Percentiles rank a stretch among this genome's conserved stretches.
These are phyloP conservation scores for Xylaria grammica DNA, from an alignment of 495 filamentous ascomycete species.

Conservation along the genomic window DNA sequence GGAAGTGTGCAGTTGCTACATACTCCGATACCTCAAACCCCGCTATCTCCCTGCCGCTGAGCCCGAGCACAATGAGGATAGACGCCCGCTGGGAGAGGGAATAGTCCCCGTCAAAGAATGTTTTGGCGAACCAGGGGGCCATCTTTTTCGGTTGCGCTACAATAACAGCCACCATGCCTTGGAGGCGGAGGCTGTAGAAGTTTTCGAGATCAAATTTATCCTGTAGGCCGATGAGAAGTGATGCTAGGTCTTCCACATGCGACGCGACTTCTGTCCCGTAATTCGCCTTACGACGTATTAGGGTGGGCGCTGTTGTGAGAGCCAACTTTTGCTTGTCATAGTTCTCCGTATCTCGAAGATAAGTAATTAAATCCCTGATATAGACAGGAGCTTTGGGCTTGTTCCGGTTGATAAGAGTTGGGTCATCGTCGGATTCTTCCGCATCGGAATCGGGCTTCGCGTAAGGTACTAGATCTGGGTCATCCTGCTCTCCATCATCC, in stretches of 20 bases:
- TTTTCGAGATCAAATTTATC: slow-evolving; percentile 77
- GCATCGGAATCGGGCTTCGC: slow-evolving; percentile 91
- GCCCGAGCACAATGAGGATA: slow-evolving; percentile 78
- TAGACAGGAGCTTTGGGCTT: slow-evolving; percentile 90
- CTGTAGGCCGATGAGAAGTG: slow-evolving; percentile 74
- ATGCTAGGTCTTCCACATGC: slow-evolving; percentile 80
- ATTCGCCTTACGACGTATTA: slow-evolving; percentile 86
- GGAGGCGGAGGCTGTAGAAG: slow-evolving; percentile 77
- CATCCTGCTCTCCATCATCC: slow-evolving; percentile 60
- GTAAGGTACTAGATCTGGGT: slow-evolving; percentile 81
- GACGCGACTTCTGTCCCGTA: slow-evolving; percentile 88
- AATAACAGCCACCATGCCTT: slow-evolving; percentile 84
- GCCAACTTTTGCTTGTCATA: slow-evolving; percentile 84
- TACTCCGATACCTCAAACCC: slow-evolving; percentile 72
- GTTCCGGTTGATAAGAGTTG: slow-evolving; percentile 79
- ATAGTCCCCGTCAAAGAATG: slow-evolving; percentile 91
- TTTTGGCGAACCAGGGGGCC: slow-evolving; percentile 81
- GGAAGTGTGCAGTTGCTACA: slow-evolving; percentile 58
- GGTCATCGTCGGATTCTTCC: slow-evolving; percentile 90
- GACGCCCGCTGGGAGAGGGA: slow-evolving; percentile 82
- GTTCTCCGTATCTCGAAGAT: slow-evolving; percentile 79
- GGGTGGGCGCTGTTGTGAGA: slow-evolving; percentile 70
- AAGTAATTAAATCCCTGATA: slow-evolving; percentile 81
- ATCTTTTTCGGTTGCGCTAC: slow-evolving; percentile 76
- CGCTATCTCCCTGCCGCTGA: slow-evolving; percentile 86